Evolutionary conservation across 371 early-diverging fungal species (phyloP).

Genomic region (Mucor piriformis): DNA sequence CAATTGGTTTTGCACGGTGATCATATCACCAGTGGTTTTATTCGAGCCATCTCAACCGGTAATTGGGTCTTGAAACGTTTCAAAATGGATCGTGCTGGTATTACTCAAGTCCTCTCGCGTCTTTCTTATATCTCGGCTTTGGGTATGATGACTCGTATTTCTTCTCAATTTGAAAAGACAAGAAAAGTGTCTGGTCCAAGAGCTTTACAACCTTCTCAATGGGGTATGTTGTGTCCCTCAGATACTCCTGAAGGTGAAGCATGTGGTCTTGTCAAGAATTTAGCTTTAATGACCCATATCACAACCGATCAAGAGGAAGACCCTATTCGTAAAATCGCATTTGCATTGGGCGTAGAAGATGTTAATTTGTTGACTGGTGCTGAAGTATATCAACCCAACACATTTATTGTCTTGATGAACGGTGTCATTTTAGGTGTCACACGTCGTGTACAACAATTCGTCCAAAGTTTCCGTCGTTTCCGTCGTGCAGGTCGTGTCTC

Average conservation of each 20-base stretch:
- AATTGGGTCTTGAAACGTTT: slow-evolving; percentile 99
- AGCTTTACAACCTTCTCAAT: slow-evolving; percentile 97
- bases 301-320: slow-evolving; percentile 94
- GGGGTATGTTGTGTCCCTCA: slow-evolving; percentile 99
- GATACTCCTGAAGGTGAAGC: slow-evolving; percentile 99
- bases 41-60: slow-evolving; percentile 98
- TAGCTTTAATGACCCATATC: slow-evolving; percentile 99
- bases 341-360: slow-evolving; percentile 89
- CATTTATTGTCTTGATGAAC: slow-evolving; percentile 90
- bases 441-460: slow-evolving; percentile 79
- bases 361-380: slow-evolving; percentile 81
- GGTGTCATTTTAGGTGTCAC: slow-evolving; percentile 91
- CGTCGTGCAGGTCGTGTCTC: slow-evolving; percentile 89
- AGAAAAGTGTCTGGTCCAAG: slow-evolving; percentile 99
- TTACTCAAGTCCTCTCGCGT: slow-evolving; percentile 98
- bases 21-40: slow-evolving; percentile 94
- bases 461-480: slow-evolving; percentile 79
- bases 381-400: slow-evolving; percentile 76
- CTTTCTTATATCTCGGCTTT: slow-evolving; percentile 97
- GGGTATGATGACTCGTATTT: slow-evolving; percentile 99
- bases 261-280: slow-evolving; percentile 99
- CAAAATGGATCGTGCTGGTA: slow-evolving; percentile 99
- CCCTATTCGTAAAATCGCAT: slow-evolving; percentile 76
- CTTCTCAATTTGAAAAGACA: slow-evolving; percentile 99
- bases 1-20: slow-evolving; percentile 86